Base-by-base conservation (phyloP, 1,139 yeast species). In the Suhomyces bokatorum region DNA sequence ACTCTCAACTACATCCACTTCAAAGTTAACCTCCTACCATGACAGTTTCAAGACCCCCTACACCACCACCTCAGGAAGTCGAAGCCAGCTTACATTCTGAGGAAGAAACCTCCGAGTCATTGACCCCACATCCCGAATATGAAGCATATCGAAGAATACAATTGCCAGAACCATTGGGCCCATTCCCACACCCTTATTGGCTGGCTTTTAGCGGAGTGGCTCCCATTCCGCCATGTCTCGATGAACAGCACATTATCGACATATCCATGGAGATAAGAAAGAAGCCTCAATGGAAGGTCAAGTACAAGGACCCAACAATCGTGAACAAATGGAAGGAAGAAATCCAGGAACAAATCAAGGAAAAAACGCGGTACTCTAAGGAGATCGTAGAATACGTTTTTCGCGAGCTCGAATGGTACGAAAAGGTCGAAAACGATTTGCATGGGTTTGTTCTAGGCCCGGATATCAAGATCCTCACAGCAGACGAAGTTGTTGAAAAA, bases 211-310 rank as follows among this genome's bases (percentile, higher is more conserved):
- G 12, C 6, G 29, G 13, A 4, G 13, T n/a, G 5, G 36, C 29
- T 3, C 36, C 36, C 3, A n/a, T 22, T 5, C 29, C 7, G 13
- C 36, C 36, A 10, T 34, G 36, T 34, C 10, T 34, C 7, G 36
- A 34, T 34, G 36, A 34, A 9, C 8, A 22, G 2, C 28, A 24
- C n/a, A 34, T 34, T 3, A 24, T 34, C n/a, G 26, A 34, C 7
- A 27, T 17, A 3, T 15, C 26, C 8, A 24, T 11, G 7, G 26
- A 12, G 4, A 34, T 31, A 24, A 24, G 34, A 11, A 27, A 28
- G 12, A 70, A 69, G 44, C 64, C 66, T 1, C 52, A 64, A 16
- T 70, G 76, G 76, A 53, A 59, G 43, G 15, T 41, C 4, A 70
- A 70, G 46, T 65, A 58, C 43, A 62, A 61, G 35, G 57, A 66